Evolutionary conservation across 768 basidiomycete genomes (phyloP).

Genomic region (Russula lepida): DNA sequence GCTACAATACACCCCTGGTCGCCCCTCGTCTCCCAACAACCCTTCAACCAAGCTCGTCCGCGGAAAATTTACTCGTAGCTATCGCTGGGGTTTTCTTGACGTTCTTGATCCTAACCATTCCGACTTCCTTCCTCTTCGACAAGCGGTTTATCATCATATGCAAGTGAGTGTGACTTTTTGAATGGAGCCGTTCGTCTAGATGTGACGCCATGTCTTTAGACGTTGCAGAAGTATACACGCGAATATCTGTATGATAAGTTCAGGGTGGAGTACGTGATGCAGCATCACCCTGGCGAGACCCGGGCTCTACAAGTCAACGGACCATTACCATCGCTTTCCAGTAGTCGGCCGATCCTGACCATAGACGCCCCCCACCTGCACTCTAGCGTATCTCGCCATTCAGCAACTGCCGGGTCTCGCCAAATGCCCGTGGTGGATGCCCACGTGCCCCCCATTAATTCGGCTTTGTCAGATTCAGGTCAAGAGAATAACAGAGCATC

Average conservation of each 20-base stretch:
- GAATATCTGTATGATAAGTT: constrained; percentile 80
- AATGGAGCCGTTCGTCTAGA: neutral
- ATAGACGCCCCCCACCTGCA: constrained; percentile 17
- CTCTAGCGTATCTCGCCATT: constrained; percentile 11
- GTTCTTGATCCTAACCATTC: constrained; percentile 71
- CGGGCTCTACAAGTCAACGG: constrained; percentile 10
- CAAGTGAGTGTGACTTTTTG: constrained; percentile 45
- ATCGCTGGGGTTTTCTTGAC: constrained; percentile 80
- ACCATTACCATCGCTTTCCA: constrained; percentile 31
- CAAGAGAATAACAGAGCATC: constrained; percentile 28
- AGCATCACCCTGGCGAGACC: constrained; percentile 27
- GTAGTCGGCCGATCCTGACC: constrained; percentile 18
- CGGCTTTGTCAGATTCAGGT: constrained; percentile 20
- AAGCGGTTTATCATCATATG: constrained; percentile 82
- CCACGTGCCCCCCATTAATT: constrained; percentile 12
- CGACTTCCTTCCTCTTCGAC: constrained; percentile 71
- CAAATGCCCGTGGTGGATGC: constrained; percentile 32
- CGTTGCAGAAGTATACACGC: constrained; percentile 75
- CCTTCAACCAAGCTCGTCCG: constrained; percentile 55
- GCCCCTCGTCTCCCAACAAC: constrained; percentile 27
- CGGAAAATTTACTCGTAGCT: constrained; percentile 62
- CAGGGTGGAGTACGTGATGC: constrained; percentile 47
- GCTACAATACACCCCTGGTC: constrained; percentile 59
- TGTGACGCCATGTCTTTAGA: constrained; percentile 35
- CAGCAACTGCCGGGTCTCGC: constrained; percentile 32